A percentile compares a stretch with the other conserved stretches of the same genome.
These are phyloP conservation scores for Alternaria sp. DNA, from an alignment of 2,329 filamentous ascomycete species.

Conservation along the genomic window DNA sequence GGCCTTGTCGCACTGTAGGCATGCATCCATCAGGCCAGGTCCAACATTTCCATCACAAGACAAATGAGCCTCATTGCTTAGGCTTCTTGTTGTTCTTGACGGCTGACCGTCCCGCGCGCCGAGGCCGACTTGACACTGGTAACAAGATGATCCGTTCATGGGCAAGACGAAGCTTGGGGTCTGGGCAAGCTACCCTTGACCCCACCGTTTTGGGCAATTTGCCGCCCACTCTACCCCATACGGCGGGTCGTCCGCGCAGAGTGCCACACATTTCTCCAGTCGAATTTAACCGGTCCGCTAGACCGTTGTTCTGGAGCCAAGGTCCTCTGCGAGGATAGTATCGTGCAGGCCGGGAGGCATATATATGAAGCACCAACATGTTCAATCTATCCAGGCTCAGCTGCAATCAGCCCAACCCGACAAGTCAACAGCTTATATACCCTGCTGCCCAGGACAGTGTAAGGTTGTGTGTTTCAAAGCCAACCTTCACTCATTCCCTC, in stretches of 20 bases:
- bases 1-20: slow-evolving; percentile 1
- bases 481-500: slow-evolving; percentile 9
- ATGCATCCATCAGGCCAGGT: not conserved
- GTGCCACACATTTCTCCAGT: slow-evolving; percentile 22
- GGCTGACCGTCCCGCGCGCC: slow-evolving; percentile 14
- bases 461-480: slow-evolving; percentile 20
- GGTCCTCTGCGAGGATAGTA: slow-evolving; percentile 18
- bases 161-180: slow-evolving; percentile 5
- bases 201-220: slow-evolving; percentile 15
- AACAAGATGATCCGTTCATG: slow-evolving; percentile 4
- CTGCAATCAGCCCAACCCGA: slow-evolving; percentile 23
- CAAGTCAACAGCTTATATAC: slow-evolving; percentile 25
- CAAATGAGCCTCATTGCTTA: slow-evolving; percentile 4
- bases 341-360: slow-evolving; percentile 20
- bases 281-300: slow-evolving; percentile 41
- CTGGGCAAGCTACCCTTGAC: slow-evolving; percentile 15
- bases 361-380: slow-evolving; percentile 33
- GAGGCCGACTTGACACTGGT: slow-evolving; percentile 9
- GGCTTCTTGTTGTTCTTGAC: slow-evolving; percentile 7
- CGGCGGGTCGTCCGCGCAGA: slow-evolving; percentile 24
- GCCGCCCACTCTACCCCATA: slow-evolving; percentile 30
- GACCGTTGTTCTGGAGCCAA: slow-evolving; percentile 29
- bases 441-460: slow-evolving; percentile 15
- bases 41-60: slow-evolving; percentile 1
- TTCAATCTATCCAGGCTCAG: slow-evolving; percentile 19